phyloP scores from a whole-genome alignment of 192 early-diverging fungal species.

The Chytriomyces confervae region DNA sequence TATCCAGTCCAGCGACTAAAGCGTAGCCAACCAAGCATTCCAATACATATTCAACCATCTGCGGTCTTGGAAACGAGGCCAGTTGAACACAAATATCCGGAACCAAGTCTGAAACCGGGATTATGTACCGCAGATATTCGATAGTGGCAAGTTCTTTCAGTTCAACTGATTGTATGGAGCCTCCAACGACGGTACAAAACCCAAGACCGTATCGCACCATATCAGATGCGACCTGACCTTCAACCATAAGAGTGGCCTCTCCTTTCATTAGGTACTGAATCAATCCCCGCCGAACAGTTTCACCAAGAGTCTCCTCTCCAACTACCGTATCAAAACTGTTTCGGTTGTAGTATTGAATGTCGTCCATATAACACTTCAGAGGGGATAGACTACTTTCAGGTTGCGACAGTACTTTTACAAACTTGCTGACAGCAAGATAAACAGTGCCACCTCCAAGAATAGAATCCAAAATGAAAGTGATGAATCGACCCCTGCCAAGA shows the following conservation, averaged over 20 bases:
- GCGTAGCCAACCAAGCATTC: conserved; percentile 46
- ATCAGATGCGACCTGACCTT: conserved; percentile 22
- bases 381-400: conserved; percentile 32
- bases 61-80: conserved; percentile 25
- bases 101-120: conserved; percentile 41
- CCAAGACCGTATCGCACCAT: conserved; percentile 39
- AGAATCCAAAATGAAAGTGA: conserved; percentile 44
- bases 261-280: conserved; percentile 34
- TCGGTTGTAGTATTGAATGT: conserved; percentile 29
- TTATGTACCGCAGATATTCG: conserved; percentile 40
- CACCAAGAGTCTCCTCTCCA: conserved; percentile 24
- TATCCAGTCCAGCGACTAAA: conserved; percentile 37
- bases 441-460: conserved; percentile 19
- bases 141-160: conserved; percentile 35
- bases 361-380: conserved; percentile 35
- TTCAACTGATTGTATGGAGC: conserved; percentile 23
- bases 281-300: conserved; percentile 24
- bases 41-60: conserved; percentile 39
- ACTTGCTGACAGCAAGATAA: conserved; percentile 30
- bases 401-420: conserved; percentile 30
- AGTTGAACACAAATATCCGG: background rate
- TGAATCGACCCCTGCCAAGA: conserved; percentile 39
- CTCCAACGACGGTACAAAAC: conserved; percentile 18
- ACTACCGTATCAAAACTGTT: conserved; percentile 22
- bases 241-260: conserved; percentile 14